Percentiles rank a stretch among this genome's conserved stretches.
Evolutionary conservation across 2,329 filamentous ascomycete genomes (phyloP).

Genomic region (Colletotrichum destructivum): DNA sequence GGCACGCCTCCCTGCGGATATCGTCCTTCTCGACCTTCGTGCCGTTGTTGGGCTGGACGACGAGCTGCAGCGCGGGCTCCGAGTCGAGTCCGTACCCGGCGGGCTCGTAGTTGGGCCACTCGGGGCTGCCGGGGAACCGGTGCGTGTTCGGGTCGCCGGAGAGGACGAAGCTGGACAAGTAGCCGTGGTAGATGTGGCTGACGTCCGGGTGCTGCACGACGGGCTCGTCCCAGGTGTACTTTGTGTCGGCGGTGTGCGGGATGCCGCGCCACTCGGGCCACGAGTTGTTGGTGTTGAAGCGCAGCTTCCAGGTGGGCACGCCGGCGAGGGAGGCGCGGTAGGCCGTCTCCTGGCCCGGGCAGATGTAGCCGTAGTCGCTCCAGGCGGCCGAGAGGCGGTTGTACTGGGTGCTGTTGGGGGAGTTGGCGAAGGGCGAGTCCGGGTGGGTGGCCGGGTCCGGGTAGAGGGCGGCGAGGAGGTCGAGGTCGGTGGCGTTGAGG

Average conservation of each 20-base stretch:
- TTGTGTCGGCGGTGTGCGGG: conserved; percentile 55
- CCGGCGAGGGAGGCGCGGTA: conserved; percentile 75
- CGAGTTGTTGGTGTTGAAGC: conserved; percentile 77
- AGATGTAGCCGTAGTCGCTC: conserved; percentile 62
- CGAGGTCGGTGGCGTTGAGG: conserved; percentile 50
- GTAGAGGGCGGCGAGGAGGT: conserved; percentile 50
- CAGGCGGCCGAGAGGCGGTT: conserved; percentile 60
- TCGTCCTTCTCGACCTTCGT: conserved; percentile 52
- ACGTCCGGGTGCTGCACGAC: conserved; percentile 53
- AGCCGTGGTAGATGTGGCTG: conserved; percentile 60
- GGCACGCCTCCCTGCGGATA: conserved; percentile 52
- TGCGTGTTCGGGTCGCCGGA: conserved; percentile 78
- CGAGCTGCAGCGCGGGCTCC: conserved; percentile 49
- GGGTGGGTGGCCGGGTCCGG: conserved; percentile 52
- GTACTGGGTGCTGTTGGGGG: conserved; percentile 60
- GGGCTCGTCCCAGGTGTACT: conserved; percentile 56
- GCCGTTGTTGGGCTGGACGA: conserved; percentile 49
- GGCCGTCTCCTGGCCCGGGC: conserved; percentile 61
- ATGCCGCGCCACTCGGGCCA: conserved; percentile 75
- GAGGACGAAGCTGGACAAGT: conserved; percentile 82
- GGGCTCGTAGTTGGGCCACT: conserved; percentile 48
- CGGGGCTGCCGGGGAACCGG: conserved; percentile 39
- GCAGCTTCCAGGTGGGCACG: conserved; percentile 82
- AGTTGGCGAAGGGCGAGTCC: conserved; percentile 54
- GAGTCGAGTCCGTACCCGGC: conserved; percentile 46